A percentile compares a stretch with the other conserved stretches of the same genome.
Evolutionary conservation across 352 stramenopile species (phyloP).

Genomic region (Aphanomyces euteiches): DNA sequence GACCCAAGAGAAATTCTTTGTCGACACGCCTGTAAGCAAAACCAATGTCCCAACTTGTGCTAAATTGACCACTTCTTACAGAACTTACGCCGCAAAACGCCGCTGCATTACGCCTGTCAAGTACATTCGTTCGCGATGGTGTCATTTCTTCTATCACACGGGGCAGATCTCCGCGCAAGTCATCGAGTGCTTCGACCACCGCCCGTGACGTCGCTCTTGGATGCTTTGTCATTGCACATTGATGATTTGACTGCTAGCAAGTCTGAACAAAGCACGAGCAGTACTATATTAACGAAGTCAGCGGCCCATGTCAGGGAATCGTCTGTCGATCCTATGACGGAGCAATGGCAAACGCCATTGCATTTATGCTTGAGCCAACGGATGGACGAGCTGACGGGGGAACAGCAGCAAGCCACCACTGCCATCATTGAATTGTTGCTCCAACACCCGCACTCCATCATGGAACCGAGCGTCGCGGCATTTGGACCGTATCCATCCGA

Average conservation of each 20-base stretch:
- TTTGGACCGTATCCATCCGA: conserved; percentile 37
- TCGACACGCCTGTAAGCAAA: conserved; percentile 42
- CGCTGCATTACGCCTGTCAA: conserved; percentile 46
- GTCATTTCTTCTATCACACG: conserved; percentile 41
- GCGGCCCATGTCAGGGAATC: background rate
- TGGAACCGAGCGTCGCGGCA: conserved; percentile 32
- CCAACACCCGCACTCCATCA: conserved; percentile 43
- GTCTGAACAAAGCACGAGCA: background rate
- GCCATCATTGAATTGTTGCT: conserved; percentile 51
- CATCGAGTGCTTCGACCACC: conserved; percentile 38
- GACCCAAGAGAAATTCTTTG: conserved; percentile 37
- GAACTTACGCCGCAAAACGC: conserved; percentile 54
- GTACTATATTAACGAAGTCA: background rate
- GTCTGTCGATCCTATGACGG: conserved; percentile 6
- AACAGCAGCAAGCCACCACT: conserved; percentile 28
- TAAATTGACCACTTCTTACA: conserved; percentile 25
- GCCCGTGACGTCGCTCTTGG: conserved; percentile 3
- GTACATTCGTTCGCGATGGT: conserved; percentile 39
- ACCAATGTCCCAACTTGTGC: background rate
- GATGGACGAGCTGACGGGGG: conserved; percentile 17
- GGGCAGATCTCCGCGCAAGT: conserved; percentile 37
- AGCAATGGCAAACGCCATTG: conserved; percentile 45
- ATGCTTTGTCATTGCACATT: background rate
- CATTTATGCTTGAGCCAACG: conserved; percentile 43
- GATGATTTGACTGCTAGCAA: background rate